Percentiles rank a stretch among this genome's conserved stretches.
Conservation (phyloP, 805 yeast genomes). For the Candida chilensis region DNA sequence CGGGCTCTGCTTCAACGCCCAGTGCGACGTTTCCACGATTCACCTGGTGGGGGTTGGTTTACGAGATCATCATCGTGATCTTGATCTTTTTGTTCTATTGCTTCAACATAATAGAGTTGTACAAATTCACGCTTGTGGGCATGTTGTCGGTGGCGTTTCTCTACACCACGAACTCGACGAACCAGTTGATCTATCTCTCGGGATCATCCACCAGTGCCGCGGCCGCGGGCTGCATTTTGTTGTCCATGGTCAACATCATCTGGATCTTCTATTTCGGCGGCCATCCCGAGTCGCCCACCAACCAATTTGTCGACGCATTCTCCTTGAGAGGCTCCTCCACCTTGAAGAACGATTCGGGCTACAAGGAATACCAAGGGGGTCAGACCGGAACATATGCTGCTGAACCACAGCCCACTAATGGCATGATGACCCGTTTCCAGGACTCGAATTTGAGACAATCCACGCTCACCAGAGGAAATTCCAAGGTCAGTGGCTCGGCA, state of each 20-base stretch:
- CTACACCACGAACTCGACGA: conserved; percentile 79
- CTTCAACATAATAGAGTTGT: conserved; percentile 58
- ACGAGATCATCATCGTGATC: conserved; percentile 54
- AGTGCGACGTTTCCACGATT: conserved; percentile 57
- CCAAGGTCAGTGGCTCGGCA: conserved; percentile 8
- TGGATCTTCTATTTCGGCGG: conserved; percentile 92
- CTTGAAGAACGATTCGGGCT: not conserved
- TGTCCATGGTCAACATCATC: conserved; percentile 71
- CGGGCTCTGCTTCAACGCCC: conserved; percentile 52
- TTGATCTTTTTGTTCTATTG: conserved; percentile 42
- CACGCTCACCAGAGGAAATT: conserved; percentile 17
- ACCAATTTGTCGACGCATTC: conserved; percentile 78
- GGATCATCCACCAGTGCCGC: conserved; percentile 71
- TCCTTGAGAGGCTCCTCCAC: conserved; percentile 36
- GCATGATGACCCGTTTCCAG: conserved; percentile 12
- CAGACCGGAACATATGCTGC: not conserved
- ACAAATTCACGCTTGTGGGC: conserved; percentile 51
- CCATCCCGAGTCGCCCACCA: conserved; percentile 80
- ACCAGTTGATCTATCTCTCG: conserved; percentile 59
- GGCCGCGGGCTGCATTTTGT: conserved; percentile 83
- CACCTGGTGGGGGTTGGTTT: conserved; percentile 96
- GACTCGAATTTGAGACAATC: conserved; percentile 24
- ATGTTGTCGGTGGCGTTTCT: conserved; percentile 64
- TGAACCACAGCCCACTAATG: conserved; percentile 1
- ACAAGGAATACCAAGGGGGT: not conserved